These are phyloP conservation scores for Fagopyrum homotropicum DNA, from an alignment of 148 eudicot genomes.

Conservation along the genomic window DNA sequence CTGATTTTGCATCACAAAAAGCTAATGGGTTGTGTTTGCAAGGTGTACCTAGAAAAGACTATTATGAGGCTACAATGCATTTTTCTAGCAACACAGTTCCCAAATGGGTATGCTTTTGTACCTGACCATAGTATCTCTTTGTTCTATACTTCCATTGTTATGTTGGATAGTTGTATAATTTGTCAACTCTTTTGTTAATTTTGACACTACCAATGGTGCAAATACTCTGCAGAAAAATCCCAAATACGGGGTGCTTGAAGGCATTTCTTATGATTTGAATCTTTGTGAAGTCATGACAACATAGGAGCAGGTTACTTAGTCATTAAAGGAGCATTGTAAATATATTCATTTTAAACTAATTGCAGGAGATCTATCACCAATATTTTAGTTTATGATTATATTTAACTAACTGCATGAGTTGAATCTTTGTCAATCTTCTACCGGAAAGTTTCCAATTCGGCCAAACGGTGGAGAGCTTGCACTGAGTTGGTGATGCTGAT, in stretches of 20 bases:
- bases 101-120: constrained; percentile 62
- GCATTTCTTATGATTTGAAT: constrained; percentile 62
- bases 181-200: background rate
- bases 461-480: constrained; percentile 72
- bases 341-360: background rate
- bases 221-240: constrained; percentile 72
- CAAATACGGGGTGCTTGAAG: constrained; percentile 72
- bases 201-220: constrained; percentile 13
- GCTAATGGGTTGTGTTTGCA: constrained; percentile 78
- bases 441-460: constrained; percentile 80
- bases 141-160: background rate
- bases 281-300: constrained; percentile 97
- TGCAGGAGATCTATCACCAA: no score
- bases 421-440: no score
- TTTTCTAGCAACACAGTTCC: constrained; percentile 74
- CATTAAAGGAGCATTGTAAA: constrained; percentile 9
- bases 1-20: constrained; percentile 33
- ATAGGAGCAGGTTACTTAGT: constrained; percentile 81
- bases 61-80: constrained; percentile 60
- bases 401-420: no score
- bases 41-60: constrained; percentile 43
- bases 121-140: background rate
- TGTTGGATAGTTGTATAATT: background rate
- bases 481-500: constrained; percentile 63
- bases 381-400: no score